Conservation (phyloP, 139 green algal species). For the Bryopsis sp. region DNA sequence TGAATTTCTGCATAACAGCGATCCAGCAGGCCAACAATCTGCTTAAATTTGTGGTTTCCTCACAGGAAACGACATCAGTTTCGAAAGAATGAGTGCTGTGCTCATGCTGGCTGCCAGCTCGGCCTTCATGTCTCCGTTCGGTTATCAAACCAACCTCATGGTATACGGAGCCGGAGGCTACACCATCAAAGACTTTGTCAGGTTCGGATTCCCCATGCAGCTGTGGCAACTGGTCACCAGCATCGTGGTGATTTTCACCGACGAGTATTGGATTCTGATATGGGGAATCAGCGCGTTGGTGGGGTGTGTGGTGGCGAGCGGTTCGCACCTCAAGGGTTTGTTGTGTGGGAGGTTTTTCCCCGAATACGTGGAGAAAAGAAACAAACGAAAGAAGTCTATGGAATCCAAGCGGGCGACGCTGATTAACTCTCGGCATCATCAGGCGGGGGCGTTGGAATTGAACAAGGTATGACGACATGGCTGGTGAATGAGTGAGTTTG, state of each 20-base stretch:
- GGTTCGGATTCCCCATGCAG: slow-evolving; percentile 32
- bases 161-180: slow-evolving; percentile 26
- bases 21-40: too few species aligned
- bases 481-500: too few species aligned
- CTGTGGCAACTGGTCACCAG: slow-evolving; percentile 7
- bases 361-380: too few species aligned
- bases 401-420: too few species aligned
- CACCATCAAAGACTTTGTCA: slow-evolving; percentile 31
- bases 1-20: too few species aligned
- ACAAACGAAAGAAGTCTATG: too few species aligned
- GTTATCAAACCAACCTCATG: slow-evolving; percentile 50
- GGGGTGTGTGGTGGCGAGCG: not conserved
- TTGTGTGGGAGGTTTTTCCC: too few species aligned
- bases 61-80: slow-evolving; percentile 1
- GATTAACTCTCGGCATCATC: too few species aligned
- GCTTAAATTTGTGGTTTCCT: not conserved
- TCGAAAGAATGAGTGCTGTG: not conserved
- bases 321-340: too few species aligned
- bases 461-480: too few species aligned
- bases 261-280: slow-evolving; percentile 4
- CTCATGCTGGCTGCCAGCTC: slow-evolving; percentile 33
- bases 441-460: too few species aligned
- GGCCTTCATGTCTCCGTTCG: slow-evolving; percentile 31
- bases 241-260: slow-evolving; percentile 2
- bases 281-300: not conserved